These are phyloP conservation scores for Xerocomellus intermedius DNA, from an alignment of 768 basidiomycete species.

Conservation along the genomic window DNA sequence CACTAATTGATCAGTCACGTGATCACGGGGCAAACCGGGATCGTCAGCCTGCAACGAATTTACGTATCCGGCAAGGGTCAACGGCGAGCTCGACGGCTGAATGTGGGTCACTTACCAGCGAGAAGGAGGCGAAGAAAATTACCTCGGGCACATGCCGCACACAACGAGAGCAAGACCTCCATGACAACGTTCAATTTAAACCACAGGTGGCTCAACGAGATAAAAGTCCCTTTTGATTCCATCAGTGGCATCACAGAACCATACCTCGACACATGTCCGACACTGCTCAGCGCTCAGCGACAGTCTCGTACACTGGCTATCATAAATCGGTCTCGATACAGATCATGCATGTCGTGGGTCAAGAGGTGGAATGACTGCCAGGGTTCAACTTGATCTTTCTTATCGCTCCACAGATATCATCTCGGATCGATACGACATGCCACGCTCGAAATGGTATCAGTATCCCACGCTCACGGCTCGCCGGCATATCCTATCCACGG, in stretches of 20 bases:
- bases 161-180: background rate
- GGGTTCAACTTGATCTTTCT: slow-evolving; percentile 10
- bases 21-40: slow-evolving; percentile 20
- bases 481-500: too few species aligned
- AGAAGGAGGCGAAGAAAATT: background rate
- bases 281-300: slow-evolving; percentile 11
- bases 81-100: slow-evolving; percentile 14
- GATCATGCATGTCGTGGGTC: slow-evolving; percentile 14
- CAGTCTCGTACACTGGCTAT: slow-evolving; percentile 3
- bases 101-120: slow-evolving; percentile 1
- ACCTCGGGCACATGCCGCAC: background rate
- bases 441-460: background rate
- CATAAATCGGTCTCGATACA: slow-evolving; percentile 2
- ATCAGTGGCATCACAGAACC: slow-evolving; percentile 7
- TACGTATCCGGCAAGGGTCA: slow-evolving; percentile 10
- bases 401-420: slow-evolving; percentile 18
- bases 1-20: slow-evolving; percentile 23
- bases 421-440: slow-evolving; percentile 29
- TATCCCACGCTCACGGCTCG: slow-evolving; percentile 10
- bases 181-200: background rate
- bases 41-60: background rate
- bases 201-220: background rate
- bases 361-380: slow-evolving; percentile 6
- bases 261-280: slow-evolving; percentile 14
- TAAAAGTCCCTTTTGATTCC: background rate